Base-by-base conservation (phyloP, 306 rosid genomes). In the Dicorynia guianensis region DNA sequence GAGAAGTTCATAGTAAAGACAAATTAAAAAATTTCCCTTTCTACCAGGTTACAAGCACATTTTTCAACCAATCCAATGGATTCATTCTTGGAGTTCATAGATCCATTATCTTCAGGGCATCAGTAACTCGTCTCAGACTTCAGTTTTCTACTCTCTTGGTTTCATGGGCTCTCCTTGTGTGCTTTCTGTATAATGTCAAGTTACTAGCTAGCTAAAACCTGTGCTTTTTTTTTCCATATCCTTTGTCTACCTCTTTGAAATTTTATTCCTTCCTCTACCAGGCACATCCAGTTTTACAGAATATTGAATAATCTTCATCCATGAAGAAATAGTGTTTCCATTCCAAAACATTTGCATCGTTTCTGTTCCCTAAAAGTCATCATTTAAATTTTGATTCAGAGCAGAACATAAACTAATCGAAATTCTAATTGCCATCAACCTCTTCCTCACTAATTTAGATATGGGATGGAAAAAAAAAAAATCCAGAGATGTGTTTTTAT, bases 231-330 rank as follows among this genome's bases (percentile, higher is more conserved):
- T 19, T 72, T 19, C 38, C 54, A 71, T 39, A 43, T 71, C 67
- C 44, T 42, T 71, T 58, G 17, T 4, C 6, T 43, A 12, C 59
- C 30, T 7, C 38, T 11, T 52, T 36, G 36, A 4, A 53, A 52
- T 12, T 55, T 5, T 18, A 15, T 72, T 7, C 30, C 67, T 18
- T 20, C 56, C 76, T 71, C 20, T 30, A 55, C 4, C 0, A 7
- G 46, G 67, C 57, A 59, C 54, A 46, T 33, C 47, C 35, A 30
- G 25, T 52, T 7, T n/a, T 25, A 25, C 30, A 65, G 35, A 75
- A 56, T 43, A 44, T 8, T 74, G 59, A 12, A 70, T 58, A 74
- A 40, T 40, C 35, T 40, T 59, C 66, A 13, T 49, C 83, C 83
- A 42, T 59, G 3, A 40, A 25, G 30, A 39, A 48, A 39, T 4